Conservation (phyloP, 2,329 filamentous ascomycete species). For the Thelonectria rubi region DNA sequence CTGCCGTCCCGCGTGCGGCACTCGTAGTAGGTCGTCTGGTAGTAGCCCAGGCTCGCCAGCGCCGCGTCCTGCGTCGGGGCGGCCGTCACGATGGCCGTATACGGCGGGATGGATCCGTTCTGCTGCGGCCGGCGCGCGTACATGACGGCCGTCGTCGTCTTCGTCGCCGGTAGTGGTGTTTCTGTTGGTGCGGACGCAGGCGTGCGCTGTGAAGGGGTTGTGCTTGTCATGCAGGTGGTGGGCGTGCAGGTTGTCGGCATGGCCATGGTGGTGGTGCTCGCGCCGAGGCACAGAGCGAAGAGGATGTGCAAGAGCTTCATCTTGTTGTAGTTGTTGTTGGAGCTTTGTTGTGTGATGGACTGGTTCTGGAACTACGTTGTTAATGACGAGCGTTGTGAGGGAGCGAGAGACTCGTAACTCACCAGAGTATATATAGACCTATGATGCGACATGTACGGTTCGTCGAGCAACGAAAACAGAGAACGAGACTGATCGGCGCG, state of each 20-base stretch:
- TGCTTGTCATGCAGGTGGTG: not conserved
- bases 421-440: too few relatives aligned
- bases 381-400: not conserved
- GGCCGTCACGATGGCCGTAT: conserved; percentile 46
- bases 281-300: conserved; percentile 2
- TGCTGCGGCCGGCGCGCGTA: conserved; percentile 19
- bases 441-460: too few relatives aligned
- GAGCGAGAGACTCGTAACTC: not conserved
- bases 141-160: not conserved
- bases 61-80: conserved; percentile 44
- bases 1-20: conserved; percentile 44
- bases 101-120: conserved; percentile 31
- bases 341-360: not conserved
- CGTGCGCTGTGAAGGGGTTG: not conserved
- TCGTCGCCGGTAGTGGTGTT: not conserved
- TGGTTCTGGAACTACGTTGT: too few relatives aligned
- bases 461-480: too few relatives aligned
- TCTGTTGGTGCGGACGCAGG: not conserved
- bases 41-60: conserved; percentile 45
- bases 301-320: conserved; percentile 27
- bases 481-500: too few relatives aligned
- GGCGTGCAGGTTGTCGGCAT: conserved; percentile 15
- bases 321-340: not conserved
- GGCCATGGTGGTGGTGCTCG: conserved; percentile 5
- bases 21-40: conserved; percentile 48